Evolutionary conservation across 352 stramenopile species (phyloP), one percentile per base, ranked within the genome.

Genomic region (Hyaloperonospora arabidopsidis): DNA sequence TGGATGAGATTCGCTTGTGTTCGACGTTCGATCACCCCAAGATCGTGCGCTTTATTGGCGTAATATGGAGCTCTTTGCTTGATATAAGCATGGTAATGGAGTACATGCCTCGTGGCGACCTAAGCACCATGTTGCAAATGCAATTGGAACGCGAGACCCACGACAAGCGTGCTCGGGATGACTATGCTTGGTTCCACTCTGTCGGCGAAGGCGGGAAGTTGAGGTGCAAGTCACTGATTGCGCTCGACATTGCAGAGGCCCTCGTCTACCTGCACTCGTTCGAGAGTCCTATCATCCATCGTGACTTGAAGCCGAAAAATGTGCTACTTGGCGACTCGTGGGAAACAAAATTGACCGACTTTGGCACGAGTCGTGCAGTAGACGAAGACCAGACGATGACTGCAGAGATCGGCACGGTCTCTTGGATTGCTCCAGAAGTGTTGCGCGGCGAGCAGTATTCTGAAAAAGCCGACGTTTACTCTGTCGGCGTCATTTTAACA

Each of bases 391-490:
- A 56, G 21, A 75, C 67, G 2, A 79, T 76, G 65, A 76, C 73
- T n/a, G 70, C 71, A 1, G 72, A 81, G 34, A 74, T 74, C 40
- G 77, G 78, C 10, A 89, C 72, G 2, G 63, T 73, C 0, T 75
- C 60, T 12, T 89, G 75, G 76, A 84, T 79, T 25, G 80, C 79
- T 1, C 81, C 81, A 1, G 81, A 92, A 61, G 74, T 90, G 17
- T 49, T 92, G 23, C 51, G 67, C 15, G 74, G 74, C 19, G 61
- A 86, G 38, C 59, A 70, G 4, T 90, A 84, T 61, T 83, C 69
- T 13, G 71, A 86, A 54, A 81, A 81, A 54, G 72, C 78, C 1
- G 81, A 92, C 47, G 70, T 92, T 17, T 92, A 87, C 62, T 84
- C 73, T 12, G 80, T 87, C 53, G 81, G 79, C 15, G 73, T 88